These are phyloP conservation scores for Chlorella variabilis DNA, from an alignment of 163 green algal species.

Conservation along the genomic window DNA sequence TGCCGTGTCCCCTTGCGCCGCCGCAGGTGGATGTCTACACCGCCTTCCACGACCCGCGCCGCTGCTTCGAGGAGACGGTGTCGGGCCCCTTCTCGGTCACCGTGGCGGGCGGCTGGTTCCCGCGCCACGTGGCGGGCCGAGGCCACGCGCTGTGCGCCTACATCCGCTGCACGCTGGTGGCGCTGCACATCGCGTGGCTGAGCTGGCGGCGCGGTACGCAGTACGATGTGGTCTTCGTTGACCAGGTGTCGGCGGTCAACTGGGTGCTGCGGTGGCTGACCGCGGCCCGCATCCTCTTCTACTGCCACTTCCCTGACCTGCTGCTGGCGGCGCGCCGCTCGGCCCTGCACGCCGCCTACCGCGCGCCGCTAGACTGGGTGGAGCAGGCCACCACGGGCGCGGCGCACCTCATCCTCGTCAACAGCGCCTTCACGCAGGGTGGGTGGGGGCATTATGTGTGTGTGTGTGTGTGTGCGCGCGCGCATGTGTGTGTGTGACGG, in stretches of 20 bases:
- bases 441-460: background rate
- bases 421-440: slow-evolving; percentile 86
- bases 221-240: slow-evolving; percentile 82
- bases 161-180: slow-evolving; percentile 81
- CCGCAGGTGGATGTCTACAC: slow-evolving; percentile 93
- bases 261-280: slow-evolving; percentile 72
- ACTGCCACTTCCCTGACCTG: slow-evolving; percentile 98
- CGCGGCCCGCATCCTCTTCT: slow-evolving; percentile 85
- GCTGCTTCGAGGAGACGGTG: slow-evolving; percentile 95
- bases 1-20: too few species aligned
- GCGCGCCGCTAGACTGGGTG: slow-evolving; percentile 85
- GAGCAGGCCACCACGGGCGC: slow-evolving; percentile 89
- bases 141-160: slow-evolving; percentile 88
- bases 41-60: slow-evolving; percentile 80
- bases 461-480: too few species aligned
- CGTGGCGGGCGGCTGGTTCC: slow-evolving; percentile 90
- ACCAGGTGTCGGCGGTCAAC: slow-evolving; percentile 86
- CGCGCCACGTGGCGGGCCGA: slow-evolving; percentile 72
- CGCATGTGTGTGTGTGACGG: too few species aligned
- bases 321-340: slow-evolving; percentile 79
- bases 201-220: slow-evolving; percentile 47
- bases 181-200: slow-evolving; percentile 72
- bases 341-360: slow-evolving; percentile 78
- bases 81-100: slow-evolving; percentile 80
- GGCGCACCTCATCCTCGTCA: slow-evolving; percentile 91